Evolutionary conservation across 2,329 filamentous ascomycete genomes (phyloP), one percentile per base, ranked within the genome.

Genomic region (Colletotrichum neosansevieriae): DNA sequence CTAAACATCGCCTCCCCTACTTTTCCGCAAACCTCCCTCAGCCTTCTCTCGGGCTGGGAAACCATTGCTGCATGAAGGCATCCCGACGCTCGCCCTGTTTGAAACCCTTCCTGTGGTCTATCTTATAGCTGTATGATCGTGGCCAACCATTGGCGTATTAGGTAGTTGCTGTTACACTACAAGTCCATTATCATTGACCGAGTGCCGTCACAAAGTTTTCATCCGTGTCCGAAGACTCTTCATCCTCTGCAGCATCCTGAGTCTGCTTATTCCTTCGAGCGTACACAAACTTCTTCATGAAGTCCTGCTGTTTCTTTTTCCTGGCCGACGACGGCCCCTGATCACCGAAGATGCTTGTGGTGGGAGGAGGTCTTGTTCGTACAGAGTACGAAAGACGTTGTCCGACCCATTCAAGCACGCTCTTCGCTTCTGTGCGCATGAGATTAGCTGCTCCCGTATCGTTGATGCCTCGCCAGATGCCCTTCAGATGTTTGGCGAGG

Each of bases 341-440:
- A 58, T 83, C 77, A 72, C 58, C 83, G 71, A 86, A 88, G 4
- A 88, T 82, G 71, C 81, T 85, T 67, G 82, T 83, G 74, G 85
- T 88, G 11, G 82, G 83, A 57, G 81, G 85, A 51, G 82, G 84
- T 72, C 86, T 87, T 11, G 92, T 92, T 56, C 94, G 85, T 54
- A 95, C 90, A 3, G 88, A 86, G 75, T 91, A 89, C 53, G 89
- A 80, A 13, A 98, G 82, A 63, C 94, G 88, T 74, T 92, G 89
- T 67, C 90, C 86, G n/a, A 97, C 81, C 65, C 89, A 86, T 73
- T 97, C 92, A 44, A 97, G 83, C 11, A 86, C 85, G 61, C 89
- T 89, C 79, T 97, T 97, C 12, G 92, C 89, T 74, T 97, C 89
- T 34, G 92, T 91, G 34, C 92, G 87, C 15, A 87, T 86, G 66